These are phyloP conservation scores for Candida tetrigidarum DNA, from an alignment of 1,139 yeast species.

Conservation along the genomic window DNA sequence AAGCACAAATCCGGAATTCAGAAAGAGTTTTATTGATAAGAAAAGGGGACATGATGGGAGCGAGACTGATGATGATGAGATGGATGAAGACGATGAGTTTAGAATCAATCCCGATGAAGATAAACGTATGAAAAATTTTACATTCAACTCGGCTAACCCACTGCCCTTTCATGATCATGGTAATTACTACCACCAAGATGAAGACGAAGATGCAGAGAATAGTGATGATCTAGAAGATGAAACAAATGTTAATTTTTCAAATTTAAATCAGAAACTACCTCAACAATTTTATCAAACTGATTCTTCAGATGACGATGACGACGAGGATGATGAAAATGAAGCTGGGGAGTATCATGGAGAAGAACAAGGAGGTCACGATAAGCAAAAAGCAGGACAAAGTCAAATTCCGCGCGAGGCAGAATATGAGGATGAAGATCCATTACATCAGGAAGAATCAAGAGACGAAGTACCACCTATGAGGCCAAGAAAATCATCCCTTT, in stretches of 20 bases:
- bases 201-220: slow-evolving; percentile 11
- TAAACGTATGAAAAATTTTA: slow-evolving; percentile 15
- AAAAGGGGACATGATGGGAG: background rate
- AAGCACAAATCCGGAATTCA: background rate
- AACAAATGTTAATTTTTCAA: slow-evolving; percentile 11
- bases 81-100: slow-evolving; percentile 9
- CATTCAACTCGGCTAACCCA: slow-evolving; percentile 10
- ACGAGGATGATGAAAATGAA: background rate
- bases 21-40: slow-evolving; percentile 33
- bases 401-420: background rate
- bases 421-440: background rate
- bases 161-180: slow-evolving; percentile 6
- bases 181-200: slow-evolving; percentile 6
- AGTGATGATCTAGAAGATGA: slow-evolving; percentile 11
- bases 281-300: slow-evolving; percentile 17
- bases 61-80: slow-evolving; percentile 9
- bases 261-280: slow-evolving; percentile 11
- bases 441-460: background rate
- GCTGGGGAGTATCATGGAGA: too few species aligned
- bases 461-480: background rate
- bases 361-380: too few species aligned
- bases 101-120: background rate
- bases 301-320: slow-evolving; percentile 18
- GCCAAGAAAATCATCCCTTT: slow-evolving; percentile 7
- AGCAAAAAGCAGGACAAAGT: slow-evolving; percentile 3